Percentiles rank a stretch among this genome's conserved stretches.
Conservation (phyloP, 176 grass and related monocot species). For the Avena eriantha region DNA sequence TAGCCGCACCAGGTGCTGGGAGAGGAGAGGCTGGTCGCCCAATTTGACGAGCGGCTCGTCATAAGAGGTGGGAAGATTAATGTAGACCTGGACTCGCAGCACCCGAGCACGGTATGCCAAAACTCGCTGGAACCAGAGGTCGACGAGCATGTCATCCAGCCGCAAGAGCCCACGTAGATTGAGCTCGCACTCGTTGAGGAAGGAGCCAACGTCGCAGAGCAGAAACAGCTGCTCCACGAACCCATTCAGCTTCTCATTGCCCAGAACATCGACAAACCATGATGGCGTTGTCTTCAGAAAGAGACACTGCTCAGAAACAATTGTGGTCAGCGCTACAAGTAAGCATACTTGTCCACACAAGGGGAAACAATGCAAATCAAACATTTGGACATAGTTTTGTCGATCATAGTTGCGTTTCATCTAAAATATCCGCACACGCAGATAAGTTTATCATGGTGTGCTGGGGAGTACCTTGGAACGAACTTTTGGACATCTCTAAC, state of each 20-base stretch:
- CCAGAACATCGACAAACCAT: neutral
- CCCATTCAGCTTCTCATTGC: no score
- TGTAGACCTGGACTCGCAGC: neutral
- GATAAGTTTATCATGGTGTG: neutral
- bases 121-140: no score
- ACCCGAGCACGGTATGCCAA: no score
- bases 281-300: neutral
- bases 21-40: neutral
- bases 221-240: no score
- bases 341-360: neutral
- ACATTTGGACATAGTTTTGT: neutral
- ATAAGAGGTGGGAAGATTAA: neutral
- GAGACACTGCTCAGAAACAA: neutral
- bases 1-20: neutral
- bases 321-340: no score
- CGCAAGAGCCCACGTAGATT: no score
- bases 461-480: neutral
- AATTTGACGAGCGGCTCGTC: neutral
- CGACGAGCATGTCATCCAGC: no score
- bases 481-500: neutral
- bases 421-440: neutral
- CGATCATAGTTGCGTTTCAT: neutral
- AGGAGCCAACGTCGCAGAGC: no score
- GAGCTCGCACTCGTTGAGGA: no score
- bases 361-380: neutral